phyloP scores from a whole-genome alignment of 805 yeast genomes.

The Jamesozyma jinghongensis region DNA sequence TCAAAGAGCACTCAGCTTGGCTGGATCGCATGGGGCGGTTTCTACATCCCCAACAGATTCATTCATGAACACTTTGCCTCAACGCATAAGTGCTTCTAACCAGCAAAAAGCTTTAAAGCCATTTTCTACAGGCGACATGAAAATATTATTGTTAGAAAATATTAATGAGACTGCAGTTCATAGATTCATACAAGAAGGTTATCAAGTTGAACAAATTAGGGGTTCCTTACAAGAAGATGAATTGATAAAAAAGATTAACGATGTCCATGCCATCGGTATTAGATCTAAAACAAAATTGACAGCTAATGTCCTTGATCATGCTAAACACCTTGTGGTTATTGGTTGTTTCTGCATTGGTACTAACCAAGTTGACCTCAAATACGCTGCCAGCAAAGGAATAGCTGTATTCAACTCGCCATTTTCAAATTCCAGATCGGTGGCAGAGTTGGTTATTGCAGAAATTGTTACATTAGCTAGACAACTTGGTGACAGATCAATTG shows the following conservation, averaged over 20 bases:
- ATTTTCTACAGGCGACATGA: constrained; percentile 90
- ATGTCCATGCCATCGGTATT: constrained; percentile 93
- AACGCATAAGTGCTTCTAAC: constrained; percentile 29
- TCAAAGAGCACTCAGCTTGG: neutral
- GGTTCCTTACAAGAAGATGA: constrained; percentile 83
- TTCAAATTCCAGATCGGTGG: constrained; percentile 96
- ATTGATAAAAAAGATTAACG: constrained; percentile 82
- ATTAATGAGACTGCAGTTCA: constrained; percentile 86
- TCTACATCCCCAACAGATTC: constrained; percentile 57
- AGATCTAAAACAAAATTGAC: constrained; percentile 91
- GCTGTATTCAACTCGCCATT: constrained; percentile 98
- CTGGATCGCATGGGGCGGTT: neutral
- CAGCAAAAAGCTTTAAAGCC: constrained; percentile 77
- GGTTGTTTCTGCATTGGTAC: constrained; percentile 99
- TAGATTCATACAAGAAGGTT: constrained; percentile 79
- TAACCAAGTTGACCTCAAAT: constrained; percentile 88
- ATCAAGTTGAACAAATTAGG: constrained; percentile 89
- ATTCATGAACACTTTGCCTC: constrained; percentile 43
- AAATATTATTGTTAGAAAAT: constrained; percentile 80
- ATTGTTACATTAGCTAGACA: constrained; percentile 90
- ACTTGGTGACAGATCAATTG: constrained; percentile 89
- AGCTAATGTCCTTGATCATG: constrained; percentile 66
- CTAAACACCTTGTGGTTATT: constrained; percentile 77
- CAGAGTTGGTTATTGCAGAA: constrained; percentile 93
- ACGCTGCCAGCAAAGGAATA: constrained; percentile 84